Evolutionary conservation across 257 asterid species (phyloP).

Genomic region (Solanum boliviense): DNA sequence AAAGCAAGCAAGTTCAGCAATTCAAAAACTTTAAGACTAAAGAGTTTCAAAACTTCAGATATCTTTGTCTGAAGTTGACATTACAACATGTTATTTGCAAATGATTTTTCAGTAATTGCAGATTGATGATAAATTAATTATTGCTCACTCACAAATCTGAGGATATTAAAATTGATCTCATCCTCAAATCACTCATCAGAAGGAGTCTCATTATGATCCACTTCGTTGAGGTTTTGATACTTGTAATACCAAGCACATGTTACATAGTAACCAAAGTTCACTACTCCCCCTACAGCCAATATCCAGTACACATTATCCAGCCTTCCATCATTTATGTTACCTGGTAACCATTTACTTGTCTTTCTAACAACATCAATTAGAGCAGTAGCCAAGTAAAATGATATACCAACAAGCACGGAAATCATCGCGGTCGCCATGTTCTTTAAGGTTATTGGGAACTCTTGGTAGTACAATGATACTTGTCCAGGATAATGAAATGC

Average conservation of each 20-base stretch:
- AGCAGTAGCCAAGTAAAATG: conserved; percentile 4
- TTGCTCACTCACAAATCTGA: not conserved
- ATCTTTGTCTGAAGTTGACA: no score
- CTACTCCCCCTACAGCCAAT: not conserved
- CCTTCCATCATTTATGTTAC: conserved; percentile 14
- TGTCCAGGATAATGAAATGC: conserved; percentile 58
- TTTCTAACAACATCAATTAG: conserved; percentile 2
- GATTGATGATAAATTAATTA: not conserved
- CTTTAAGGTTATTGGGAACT: conserved; percentile 39
- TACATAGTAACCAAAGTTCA: conserved; percentile 10
- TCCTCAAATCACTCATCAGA: not conserved
- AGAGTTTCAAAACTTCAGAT: not conserved
- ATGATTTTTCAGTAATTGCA: not conserved
- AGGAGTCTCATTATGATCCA: not conserved
- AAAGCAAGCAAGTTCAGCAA: not conserved
- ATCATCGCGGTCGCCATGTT: conserved; percentile 49
- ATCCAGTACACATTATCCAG: conserved; percentile 20
- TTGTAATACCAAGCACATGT: conserved; percentile 1
- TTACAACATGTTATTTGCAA: not conserved
- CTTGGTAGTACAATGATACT: conserved; percentile 44
- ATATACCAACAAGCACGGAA: conserved; percentile 32
- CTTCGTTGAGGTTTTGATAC: not conserved
- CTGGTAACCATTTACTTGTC: conserved; percentile 13
- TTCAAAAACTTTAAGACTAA: no score
- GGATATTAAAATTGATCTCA: not conserved